phyloP scores from a whole-genome alignment of 2,329 filamentous ascomycete species.

The Trichoderma sp. region DNA sequence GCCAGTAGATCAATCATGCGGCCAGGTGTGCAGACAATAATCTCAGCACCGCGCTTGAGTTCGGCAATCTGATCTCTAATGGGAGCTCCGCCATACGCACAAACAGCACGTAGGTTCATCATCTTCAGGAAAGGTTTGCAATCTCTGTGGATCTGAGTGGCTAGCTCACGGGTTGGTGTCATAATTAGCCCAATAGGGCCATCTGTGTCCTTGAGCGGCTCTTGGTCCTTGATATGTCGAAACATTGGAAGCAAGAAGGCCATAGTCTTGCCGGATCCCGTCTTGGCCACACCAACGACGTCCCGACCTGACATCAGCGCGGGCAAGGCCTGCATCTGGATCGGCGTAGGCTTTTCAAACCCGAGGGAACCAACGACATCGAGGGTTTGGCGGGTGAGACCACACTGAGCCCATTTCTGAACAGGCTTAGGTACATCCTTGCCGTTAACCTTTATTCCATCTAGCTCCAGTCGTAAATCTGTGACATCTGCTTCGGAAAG shows the following conservation, averaged over 20 bases:
- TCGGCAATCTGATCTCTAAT: constrained; percentile 98
- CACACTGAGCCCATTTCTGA: constrained; percentile 95
- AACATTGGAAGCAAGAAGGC: constrained; percentile 97
- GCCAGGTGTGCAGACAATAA: constrained; percentile 92
- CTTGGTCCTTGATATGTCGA: constrained; percentile 93
- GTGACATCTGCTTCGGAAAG: constrained; percentile 84
- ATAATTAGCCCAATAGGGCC: constrained; percentile 88
- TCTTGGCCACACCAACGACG: constrained; percentile 95
- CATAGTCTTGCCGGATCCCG: constrained; percentile 95
- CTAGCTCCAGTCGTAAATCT: constrained; percentile 80
- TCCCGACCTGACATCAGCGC: constrained; percentile 95
- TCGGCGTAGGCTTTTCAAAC: constrained; percentile 87
- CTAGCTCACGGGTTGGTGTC: constrained; percentile 91
- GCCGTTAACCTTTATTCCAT: constrained; percentile 92
- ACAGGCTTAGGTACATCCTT: constrained; percentile 90
- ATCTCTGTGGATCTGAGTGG: constrained; percentile 90
- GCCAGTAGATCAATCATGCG: constrained; percentile 94
- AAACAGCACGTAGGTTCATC: constrained; percentile 81
- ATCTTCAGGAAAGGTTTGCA: constrained; percentile 93
- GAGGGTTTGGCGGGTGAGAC: constrained; percentile 80
- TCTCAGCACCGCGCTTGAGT: constrained; percentile 90
- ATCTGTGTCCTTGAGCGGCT: constrained; percentile 76
- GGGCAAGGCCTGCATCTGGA: constrained; percentile 93
- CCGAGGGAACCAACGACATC: constrained; percentile 81
- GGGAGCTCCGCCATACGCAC: constrained; percentile 90